Base-by-base conservation (phyloP, 2,329 filamentous ascomycete genomes). In the Hymenoscyphus linearis region DNA sequence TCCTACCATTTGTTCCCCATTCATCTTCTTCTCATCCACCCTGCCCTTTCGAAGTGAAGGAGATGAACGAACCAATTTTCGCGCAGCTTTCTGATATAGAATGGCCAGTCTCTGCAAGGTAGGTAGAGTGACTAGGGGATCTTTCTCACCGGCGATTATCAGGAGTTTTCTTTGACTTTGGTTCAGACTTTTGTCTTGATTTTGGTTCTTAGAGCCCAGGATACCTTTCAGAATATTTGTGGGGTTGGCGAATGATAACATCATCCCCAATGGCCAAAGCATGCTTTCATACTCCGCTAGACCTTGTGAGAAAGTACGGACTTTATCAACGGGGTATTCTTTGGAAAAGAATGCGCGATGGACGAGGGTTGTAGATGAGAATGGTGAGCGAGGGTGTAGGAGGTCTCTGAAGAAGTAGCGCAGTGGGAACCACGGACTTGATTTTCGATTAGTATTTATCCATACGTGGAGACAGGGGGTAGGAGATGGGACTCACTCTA, bases 231-330 rank as follows among this genome's bases (percentile, higher is more conserved):
- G 55, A 0, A 78, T 71, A 50, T 74, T 72, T 22, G 65, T 57
- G 1, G 70, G 70, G 25, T 71, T 72, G 25, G 75, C 72, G 62
- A 77, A 75, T 18, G 68, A 66, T 10, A 67, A 65, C 47, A 78
- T 71, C 59, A 74, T 73, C 16, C 74, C 72, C 35, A 76, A 60
- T 5, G 77, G 74, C 76, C 76, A 79, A 40, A 72, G 66, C 70
- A 78, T 74, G 35, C 72, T 76, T 61, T 79, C 77, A 63, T 76
- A 79, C 9, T 72, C 70, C 2, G 74, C 67, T 62, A 79, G 75
- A 1, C 72, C 64, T 6, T 63, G 57, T 64, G 75, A 73, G n/a
- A 79, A 72, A 3, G 68, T 66, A 10, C 63, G 57, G 2, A 78
- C 75, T 7, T 71, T 60, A 2, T 61, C 52, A 2, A 61, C 61